A percentile compares a stretch with the other conserved stretches of the same genome.
Evolutionary conservation across 768 basidiomycete species (phyloP).

Genomic region (Trametes cubensis): DNA sequence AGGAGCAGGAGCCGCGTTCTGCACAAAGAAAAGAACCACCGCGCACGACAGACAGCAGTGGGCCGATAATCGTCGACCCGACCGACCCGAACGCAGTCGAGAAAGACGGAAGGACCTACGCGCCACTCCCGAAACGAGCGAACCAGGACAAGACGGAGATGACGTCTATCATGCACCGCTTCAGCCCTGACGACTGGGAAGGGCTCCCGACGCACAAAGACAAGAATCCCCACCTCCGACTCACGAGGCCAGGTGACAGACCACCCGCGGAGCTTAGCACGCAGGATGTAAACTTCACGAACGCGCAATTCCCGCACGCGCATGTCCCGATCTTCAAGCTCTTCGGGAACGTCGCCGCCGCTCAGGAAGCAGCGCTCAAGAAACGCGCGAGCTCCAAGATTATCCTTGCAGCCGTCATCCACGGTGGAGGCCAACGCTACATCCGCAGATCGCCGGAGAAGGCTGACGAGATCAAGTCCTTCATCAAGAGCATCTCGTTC

Average conservation of each 20-base stretch:
- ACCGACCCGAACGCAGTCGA: neutral
- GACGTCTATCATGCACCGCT: neutral
- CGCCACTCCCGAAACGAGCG: neutral
- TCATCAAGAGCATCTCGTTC: neutral
- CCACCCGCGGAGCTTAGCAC: neutral
- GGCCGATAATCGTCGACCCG: neutral
- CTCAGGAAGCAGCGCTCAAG: neutral
- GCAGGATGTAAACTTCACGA: neutral
- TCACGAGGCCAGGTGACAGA: neutral
- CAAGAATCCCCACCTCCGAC: neutral
- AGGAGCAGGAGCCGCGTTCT: neutral
- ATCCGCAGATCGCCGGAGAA: neutral
- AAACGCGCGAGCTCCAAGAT: too few relatives aligned
- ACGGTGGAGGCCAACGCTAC: neutral
- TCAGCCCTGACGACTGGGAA: neutral
- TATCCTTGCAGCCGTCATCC: conserved; percentile 1
- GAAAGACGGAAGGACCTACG: neutral
- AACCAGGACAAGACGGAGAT: neutral
- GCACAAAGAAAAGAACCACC: neutral
- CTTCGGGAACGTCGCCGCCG: neutral
- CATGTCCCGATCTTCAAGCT: neutral
- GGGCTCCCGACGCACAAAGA: neutral
- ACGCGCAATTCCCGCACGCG: neutral
- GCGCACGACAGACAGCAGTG: neutral
- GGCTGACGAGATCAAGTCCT: neutral